A percentile compares a stretch with the other conserved stretches of the same genome.
phyloP scores from a whole-genome alignment of 225 moss, liverwort and hornwort genomes.

The Anthoceros angustus region DNA sequence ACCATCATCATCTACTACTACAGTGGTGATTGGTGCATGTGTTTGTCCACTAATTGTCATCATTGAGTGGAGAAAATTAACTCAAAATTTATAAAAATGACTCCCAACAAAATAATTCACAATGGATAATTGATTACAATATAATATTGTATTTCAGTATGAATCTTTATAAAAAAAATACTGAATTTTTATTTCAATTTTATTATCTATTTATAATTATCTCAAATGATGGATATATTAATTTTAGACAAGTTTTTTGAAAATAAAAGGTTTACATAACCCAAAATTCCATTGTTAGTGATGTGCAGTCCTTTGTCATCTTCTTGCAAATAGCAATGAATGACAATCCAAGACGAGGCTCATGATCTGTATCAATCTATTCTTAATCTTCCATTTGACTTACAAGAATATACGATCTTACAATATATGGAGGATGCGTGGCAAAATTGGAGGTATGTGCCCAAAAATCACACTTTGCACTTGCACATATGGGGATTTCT shows the following conservation, averaged over 20 bases:
- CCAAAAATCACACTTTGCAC: not conserved
- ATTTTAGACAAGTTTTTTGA: too few species aligned
- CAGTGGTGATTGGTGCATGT: not conserved
- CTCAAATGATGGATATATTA: too few species aligned
- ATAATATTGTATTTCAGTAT: too few species aligned
- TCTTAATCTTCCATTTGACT: not conserved
- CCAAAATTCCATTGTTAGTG: too few species aligned
- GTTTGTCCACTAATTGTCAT: not conserved
- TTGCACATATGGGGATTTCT: not conserved
- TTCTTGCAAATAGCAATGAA: not conserved
- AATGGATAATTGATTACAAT: not conserved
- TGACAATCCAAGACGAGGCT: not conserved
- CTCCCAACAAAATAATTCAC: not conserved
- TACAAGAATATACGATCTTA: not conserved
- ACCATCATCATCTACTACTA: slow-evolving; percentile 40
- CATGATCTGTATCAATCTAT: not conserved
- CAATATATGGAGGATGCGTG: not conserved
- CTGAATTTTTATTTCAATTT: too few species aligned
- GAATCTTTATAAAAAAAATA: too few species aligned
- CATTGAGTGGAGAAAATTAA: not conserved
- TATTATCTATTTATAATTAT: too few species aligned
- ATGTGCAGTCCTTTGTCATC: too few species aligned
- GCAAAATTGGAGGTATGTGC: not conserved
- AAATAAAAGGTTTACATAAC: too few species aligned
- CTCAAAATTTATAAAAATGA: not conserved